Percentiles rank a stretch among this genome's conserved stretches.
These are phyloP conservation scores for Plasmodium knowlesi DNA, from an alignment of 169 alveolate genomes.

Conservation along the genomic window DNA sequence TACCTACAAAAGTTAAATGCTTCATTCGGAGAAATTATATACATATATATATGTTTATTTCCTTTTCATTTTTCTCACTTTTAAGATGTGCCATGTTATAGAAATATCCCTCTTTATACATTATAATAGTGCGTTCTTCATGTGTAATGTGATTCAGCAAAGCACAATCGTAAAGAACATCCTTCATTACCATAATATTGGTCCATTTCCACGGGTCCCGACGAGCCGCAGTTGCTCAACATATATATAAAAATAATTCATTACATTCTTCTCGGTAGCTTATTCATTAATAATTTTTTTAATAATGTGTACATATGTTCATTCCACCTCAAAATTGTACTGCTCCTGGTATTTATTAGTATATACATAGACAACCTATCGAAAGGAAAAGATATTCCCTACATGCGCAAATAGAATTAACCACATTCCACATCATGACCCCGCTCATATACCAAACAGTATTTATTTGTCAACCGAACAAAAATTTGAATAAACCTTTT, in stretches of 20 bases:
- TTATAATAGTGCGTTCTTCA: not conserved
- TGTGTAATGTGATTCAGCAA: not conserved
- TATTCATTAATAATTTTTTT: too few relatives aligned
- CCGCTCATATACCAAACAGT: not conserved
- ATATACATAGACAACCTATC: not conserved
- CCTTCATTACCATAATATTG: not conserved
- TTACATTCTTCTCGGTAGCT: not conserved
- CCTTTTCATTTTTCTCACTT: not conserved
- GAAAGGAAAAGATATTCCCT: not conserved
- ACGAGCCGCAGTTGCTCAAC: not conserved
- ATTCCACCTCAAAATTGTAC: not conserved
- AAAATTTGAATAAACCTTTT: not conserved
- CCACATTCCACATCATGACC: not conserved
- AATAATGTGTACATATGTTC: not conserved
- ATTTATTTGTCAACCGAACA: not conserved
- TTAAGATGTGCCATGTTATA: not conserved
- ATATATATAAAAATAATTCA: not conserved
- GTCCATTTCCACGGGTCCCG: not conserved
- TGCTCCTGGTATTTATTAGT: not conserved
- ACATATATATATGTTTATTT: not conserved
- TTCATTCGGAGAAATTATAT: not conserved
- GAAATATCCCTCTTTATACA: not conserved
- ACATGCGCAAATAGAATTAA: not conserved
- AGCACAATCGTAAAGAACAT: not conserved
- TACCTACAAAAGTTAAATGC: not conserved